Base-by-base conservation (phyloP, 2,329 filamentous ascomycete species). In the Neophaeococcomyces mojaviensis region DNA sequence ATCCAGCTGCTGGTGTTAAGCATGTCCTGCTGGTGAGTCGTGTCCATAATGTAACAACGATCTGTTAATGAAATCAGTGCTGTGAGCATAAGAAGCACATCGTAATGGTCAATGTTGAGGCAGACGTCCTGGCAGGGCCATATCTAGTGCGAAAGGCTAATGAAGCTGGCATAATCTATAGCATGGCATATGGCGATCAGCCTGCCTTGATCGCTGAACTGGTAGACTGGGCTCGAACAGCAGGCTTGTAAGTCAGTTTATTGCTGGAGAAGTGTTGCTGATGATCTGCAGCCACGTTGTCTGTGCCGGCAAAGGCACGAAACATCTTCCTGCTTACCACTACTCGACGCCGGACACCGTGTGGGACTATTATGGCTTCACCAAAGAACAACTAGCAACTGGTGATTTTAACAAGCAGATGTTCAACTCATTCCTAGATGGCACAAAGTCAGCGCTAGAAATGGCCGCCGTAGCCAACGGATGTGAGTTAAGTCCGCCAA, bases 41-140 rank as follows among this genome's bases (percentile, higher is more conserved):
- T 28, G 24, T 10, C n/a, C n/a, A n/a, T 28, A 10, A 28, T 5
- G 24, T 28, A 10, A 28, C 24, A 28, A 10, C 10, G 24, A 10
- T 28, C 24, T 5, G 10, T 10, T 28, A 28, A 28, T 6, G 24
- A 10, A 28, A 28, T 28, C 24, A 28, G 5, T 70, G 66, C 56
- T 72, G 66, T 49, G 66, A 72, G 50, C 64, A 70, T 56, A 68
- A 70, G 58, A 71, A 70, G 56, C 69, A 71, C 55, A 70, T 72
- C 39, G 68, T 71, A 20, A 70, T 71, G 68, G 66, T 71, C 54
- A 71, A 69, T 45, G 68, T 70, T 22, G 68, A 71, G 55, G 68
- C 66, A 20, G 66, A 72, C 52, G 65, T 70, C 1, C 59, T 71
- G 4, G 67, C 65, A 10, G 67, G 67, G 2, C 68, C 67, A 6